A percentile compares a stretch with the other conserved stretches of the same genome.
These are phyloP conservation scores for Paratrimastix pyriformis DNA, from an alignment of 78 protist species.

Conservation along the genomic window DNA sequence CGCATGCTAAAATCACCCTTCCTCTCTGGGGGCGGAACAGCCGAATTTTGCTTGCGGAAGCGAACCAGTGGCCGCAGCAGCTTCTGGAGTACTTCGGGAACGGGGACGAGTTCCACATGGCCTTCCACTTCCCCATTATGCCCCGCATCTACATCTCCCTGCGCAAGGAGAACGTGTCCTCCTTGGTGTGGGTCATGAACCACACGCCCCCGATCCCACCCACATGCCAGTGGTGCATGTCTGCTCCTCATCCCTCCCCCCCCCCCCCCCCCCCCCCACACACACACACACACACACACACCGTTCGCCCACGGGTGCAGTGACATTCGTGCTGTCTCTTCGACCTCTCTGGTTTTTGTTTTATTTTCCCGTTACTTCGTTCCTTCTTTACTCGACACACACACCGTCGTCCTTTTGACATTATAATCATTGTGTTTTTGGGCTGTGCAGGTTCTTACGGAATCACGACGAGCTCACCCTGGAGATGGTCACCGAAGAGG, in stretches of 20 bases:
- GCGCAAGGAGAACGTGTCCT: not conserved
- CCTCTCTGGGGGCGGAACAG: no score
- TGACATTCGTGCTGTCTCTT: not conserved
- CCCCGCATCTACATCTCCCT: constrained; percentile 45
- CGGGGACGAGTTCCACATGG: constrained; percentile 63
- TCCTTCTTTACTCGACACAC: not conserved
- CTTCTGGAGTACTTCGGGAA: constrained; percentile 47
- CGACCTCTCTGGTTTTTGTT: not conserved
- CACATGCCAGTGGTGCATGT: constrained; percentile 54
- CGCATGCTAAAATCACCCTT: no score
- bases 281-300: no score
- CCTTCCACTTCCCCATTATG: constrained; percentile 73
- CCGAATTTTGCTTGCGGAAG: constrained; percentile 56
- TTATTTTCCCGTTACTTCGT: not conserved
- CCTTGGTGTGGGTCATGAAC: constrained; percentile 19
- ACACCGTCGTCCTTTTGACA: not conserved
- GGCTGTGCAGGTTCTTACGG: constrained; percentile 13
- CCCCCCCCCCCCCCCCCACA: no score
- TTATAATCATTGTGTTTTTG: not conserved
- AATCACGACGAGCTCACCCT: constrained; percentile 51
- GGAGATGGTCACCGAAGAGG: constrained; percentile 63
- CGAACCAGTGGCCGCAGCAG: constrained; percentile 58
- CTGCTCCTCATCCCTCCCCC: not conserved
- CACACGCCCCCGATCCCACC: constrained; percentile 44
- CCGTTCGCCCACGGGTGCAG: no score